Percentiles rank a stretch among this genome's conserved stretches.
These are phyloP conservation scores for Diaporthe ilicicola DNA, from an alignment of 2,329 filamentous ascomycete genomes.

Conservation along the genomic window DNA sequence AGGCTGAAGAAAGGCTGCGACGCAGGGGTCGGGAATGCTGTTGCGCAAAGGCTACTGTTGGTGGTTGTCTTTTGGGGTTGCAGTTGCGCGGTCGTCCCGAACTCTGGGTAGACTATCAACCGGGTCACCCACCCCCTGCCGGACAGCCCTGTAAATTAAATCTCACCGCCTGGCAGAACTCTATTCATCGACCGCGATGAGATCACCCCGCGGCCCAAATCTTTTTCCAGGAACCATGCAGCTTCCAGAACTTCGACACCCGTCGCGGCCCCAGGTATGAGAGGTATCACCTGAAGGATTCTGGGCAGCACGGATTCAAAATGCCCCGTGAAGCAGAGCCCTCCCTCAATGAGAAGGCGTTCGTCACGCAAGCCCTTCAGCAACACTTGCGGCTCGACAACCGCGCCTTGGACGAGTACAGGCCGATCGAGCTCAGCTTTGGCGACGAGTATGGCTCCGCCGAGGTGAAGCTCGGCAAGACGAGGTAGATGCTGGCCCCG, in stretches of 20 bases:
- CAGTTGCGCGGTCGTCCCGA: slow-evolving; percentile 25
- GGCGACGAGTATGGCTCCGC: slow-evolving; percentile 91
- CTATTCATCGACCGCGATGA: slow-evolving; percentile 5
- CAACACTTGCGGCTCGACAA: slow-evolving; percentile 86
- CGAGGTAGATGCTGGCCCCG: slow-evolving; percentile 65
- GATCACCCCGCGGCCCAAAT: slow-evolving; percentile 30
- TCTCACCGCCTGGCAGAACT: slow-evolving; percentile 31
- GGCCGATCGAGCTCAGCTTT: slow-evolving; percentile 80
- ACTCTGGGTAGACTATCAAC: too few relatives aligned
- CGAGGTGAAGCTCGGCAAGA: slow-evolving; percentile 89
- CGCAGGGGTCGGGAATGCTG: neutral
- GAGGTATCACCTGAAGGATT: slow-evolving; percentile 37
- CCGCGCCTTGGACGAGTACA: slow-evolving; percentile 81
- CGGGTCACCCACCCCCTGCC: slow-evolving; percentile 13
- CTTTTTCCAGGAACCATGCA: slow-evolving; percentile 12
- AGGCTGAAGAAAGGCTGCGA: neutral
- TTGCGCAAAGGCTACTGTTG: neutral
- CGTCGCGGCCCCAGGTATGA: slow-evolving; percentile 23
- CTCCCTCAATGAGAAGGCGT: slow-evolving; percentile 87
- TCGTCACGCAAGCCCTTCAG: slow-evolving; percentile 83
- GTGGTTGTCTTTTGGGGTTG: slow-evolving; percentile 13
- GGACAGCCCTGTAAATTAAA: slow-evolving; percentile 27
- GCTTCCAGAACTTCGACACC: slow-evolving; percentile 11
- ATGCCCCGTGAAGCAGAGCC: slow-evolving; percentile 96
- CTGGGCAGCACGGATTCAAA: slow-evolving; percentile 29